phyloP scores from a whole-genome alignment of 2,329 filamentous ascomycete genomes.

The Fusarium agapanthi region DNA sequence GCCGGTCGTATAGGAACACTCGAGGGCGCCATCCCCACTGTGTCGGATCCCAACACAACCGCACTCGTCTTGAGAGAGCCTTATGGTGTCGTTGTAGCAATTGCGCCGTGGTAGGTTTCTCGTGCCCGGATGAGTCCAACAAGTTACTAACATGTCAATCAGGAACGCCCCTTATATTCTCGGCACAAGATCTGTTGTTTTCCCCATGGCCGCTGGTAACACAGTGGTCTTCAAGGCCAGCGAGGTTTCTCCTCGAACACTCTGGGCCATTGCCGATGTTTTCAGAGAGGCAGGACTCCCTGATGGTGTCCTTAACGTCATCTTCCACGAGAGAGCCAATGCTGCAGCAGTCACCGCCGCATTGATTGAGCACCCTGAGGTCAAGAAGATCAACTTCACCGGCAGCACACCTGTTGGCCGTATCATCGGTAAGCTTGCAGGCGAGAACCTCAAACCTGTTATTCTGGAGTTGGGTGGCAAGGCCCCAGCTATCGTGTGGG shows the following conservation, averaged over 20 bases:
- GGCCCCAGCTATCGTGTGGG: constrained; percentile 78
- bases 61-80: constrained; percentile 79
- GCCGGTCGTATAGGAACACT: constrained; percentile 54
- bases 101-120: constrained; percentile 77
- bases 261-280: constrained; percentile 68
- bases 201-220: constrained; percentile 80
- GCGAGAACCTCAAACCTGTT: constrained; percentile 79
- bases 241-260: constrained; percentile 71
- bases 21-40: constrained; percentile 49
- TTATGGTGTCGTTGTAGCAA: constrained; percentile 79
- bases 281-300: constrained; percentile 81
- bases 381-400: constrained; percentile 89
- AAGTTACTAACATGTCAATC: background rate
- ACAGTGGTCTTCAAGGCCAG: constrained; percentile 77
- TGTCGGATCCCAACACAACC: constrained; percentile 44
- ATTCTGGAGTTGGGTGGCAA: constrained; percentile 87
- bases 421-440: constrained; percentile 75
- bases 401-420: constrained; percentile 78
- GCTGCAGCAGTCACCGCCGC: constrained; percentile 73
- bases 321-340: constrained; percentile 72
- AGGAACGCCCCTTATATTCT: constrained; percentile 69
- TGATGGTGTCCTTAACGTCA: constrained; percentile 75
- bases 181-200: constrained; percentile 62
- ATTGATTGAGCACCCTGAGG: constrained; percentile 70
- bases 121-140: background rate